A percentile compares a stretch with the other conserved stretches of the same genome.
Evolutionary conservation across 257 asterid species (phyloP).

Genomic region (Pogostemon cablin): DNA sequence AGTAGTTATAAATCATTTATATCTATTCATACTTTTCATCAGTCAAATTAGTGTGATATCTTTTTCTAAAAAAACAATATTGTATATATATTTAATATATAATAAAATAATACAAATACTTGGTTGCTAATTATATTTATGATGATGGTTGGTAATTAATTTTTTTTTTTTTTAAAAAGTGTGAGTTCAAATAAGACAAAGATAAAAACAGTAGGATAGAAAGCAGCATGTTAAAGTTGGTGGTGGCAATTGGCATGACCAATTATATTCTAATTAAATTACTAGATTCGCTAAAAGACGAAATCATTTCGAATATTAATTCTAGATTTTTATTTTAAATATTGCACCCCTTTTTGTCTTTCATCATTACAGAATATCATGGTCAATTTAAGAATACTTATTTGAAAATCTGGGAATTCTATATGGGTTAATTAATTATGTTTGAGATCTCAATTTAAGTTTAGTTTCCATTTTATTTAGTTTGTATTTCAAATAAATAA

Average conservation of each 20-base stretch:
- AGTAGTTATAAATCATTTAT: no score
- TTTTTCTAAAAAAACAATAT: no score
- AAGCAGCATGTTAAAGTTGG: not conserved
- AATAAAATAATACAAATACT: no score
- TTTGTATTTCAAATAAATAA: no score
- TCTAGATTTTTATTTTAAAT: no score
- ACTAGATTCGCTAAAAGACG: constrained; percentile 28
- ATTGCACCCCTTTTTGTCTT: not conserved
- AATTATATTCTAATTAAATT: constrained; percentile 26
- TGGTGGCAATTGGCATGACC: constrained; percentile 12
- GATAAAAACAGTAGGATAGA: constrained; percentile 32
- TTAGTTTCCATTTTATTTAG: no score
- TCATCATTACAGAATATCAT: not conserved
- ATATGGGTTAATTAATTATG: not conserved
- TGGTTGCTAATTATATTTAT: not conserved
- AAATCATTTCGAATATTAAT: constrained; percentile 17
- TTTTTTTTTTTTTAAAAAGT: not conserved
- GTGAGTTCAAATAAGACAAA: constrained; percentile 30
- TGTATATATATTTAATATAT: no score
- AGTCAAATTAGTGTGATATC: no score
- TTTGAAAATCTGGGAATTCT: not conserved
- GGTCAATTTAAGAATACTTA: not conserved
- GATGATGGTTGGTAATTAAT: not conserved
- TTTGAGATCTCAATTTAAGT: no score
- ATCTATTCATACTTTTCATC: no score